phyloP scores from a whole-genome alignment of 257 asterid species.

The Solanum ossicruentum region DNA sequence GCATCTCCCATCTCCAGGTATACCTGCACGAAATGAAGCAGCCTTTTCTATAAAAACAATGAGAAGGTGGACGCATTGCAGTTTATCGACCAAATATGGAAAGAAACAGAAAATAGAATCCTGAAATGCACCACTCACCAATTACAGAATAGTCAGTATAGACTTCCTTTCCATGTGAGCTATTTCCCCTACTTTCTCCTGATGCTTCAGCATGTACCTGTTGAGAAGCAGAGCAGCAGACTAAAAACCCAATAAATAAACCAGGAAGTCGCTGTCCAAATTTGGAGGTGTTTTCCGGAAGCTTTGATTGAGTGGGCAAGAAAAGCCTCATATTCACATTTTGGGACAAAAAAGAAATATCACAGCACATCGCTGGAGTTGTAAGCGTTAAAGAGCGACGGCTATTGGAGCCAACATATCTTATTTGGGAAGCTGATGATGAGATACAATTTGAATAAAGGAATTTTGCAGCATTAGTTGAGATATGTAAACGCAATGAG shows the following conservation, averaged over 20 bases:
- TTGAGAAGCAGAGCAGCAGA: slow-evolving; percentile 48
- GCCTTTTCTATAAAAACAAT: neutral
- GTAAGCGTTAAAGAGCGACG: slow-evolving; percentile 26
- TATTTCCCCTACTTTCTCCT: slow-evolving; percentile 19
- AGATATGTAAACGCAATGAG: slow-evolving; percentile 16
- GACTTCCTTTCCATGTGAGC: slow-evolving; percentile 51
- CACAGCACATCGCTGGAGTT: slow-evolving; percentile 13
- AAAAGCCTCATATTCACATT: slow-evolving; percentile 28
- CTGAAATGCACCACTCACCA: slow-evolving; percentile 23
- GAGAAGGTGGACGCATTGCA: neutral
- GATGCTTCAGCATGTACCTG: slow-evolving; percentile 51
- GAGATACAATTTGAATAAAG: slow-evolving; percentile 13
- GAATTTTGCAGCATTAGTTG: slow-evolving; percentile 15
- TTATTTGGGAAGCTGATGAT: slow-evolving; percentile 15
- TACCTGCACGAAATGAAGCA: slow-evolving; percentile 38
- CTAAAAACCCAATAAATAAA: slow-evolving; percentile 39
- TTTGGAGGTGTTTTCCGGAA: slow-evolving; percentile 15
- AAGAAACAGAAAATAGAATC: neutral
- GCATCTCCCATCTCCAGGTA: slow-evolving; percentile 99
- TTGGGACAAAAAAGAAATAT: slow-evolving; percentile 23
- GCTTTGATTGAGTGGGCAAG: slow-evolving; percentile 24
- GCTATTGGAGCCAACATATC: slow-evolving; percentile 9
- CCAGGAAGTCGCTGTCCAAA: slow-evolving; percentile 37
- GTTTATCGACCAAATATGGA: neutral
- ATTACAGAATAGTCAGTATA: slow-evolving; percentile 59